Base-by-base conservation (phyloP, 1,284 basidiomycete genomes). In the Erythrobasidium hasegawianum region DNA sequence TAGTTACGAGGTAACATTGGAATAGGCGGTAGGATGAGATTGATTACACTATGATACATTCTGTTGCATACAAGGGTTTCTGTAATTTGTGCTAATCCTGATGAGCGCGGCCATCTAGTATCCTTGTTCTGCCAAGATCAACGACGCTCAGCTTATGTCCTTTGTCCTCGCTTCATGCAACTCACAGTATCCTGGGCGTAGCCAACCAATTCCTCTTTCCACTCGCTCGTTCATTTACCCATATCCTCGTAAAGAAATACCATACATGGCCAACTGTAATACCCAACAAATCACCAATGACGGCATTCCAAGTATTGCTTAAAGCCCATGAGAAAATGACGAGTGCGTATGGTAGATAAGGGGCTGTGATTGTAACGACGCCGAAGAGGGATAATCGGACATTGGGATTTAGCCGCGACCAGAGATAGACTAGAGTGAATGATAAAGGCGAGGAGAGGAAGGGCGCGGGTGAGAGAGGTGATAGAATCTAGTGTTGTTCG, bases 321-420 rank as follows among this genome's bases (percentile, higher is more conserved):
- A 97, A 80, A 29, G 93, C 78, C 92, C 93, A 97, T n/a, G 77
- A 79, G 73, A 97, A 90, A 0, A 82, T 87, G 24, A 95, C 88
- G 41, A 97, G 85, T 0, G 90, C 88, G 59, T 94, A 81, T 0
- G 96, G 95, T 3, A 98, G 84, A 78, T 99, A 97, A 0, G 95
- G 92, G 0, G 95, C 95, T 0, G 90, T 89, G 75, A 98, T 91
- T 2, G 90, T 94, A 71, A 98, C 82, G 29, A 97, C 81, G 2
- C 96, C 95, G 73, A 98, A 96, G 26, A 98, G 83, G 3, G 90
- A 93, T 70, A 98, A 89, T n/a, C 91, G 89, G 3, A 93, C 89
- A 29, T 88, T 86, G 1, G 94, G 90, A 76, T 97, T 96, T 14
- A 93, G 82, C 56, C 96, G 81, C 8, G 92, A 91, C 95, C 96